Evolutionary conservation across 768 basidiomycete species (phyloP).

Genomic region (Pisolithus marmoratus): DNA sequence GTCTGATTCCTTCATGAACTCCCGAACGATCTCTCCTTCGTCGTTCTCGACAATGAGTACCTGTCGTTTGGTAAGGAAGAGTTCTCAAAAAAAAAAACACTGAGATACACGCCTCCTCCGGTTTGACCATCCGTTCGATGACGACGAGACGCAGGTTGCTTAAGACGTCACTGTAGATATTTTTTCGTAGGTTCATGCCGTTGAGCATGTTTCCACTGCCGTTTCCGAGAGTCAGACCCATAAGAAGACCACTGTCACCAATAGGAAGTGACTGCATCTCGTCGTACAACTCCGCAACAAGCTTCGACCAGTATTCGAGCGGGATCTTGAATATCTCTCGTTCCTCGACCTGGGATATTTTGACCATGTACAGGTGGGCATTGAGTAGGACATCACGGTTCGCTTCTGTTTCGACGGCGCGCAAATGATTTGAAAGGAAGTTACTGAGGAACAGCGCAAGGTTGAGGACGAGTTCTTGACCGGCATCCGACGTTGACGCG

Average conservation of each 20-base stretch:
- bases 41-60: slow-evolving; percentile 99
- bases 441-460: slow-evolving; percentile 96
- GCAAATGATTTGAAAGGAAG: slow-evolving; percentile 90
- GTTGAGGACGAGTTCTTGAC: slow-evolving; percentile 96
- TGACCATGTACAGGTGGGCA: slow-evolving; percentile 97
- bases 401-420: slow-evolving; percentile 85
- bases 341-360: slow-evolving; percentile 96
- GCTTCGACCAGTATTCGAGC: slow-evolving; percentile 94
- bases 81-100: slow-evolving; percentile 1
- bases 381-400: slow-evolving; percentile 93
- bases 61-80: slow-evolving; percentile 34
- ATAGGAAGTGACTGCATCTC: slow-evolving; percentile 92
- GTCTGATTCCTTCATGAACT: slow-evolving; percentile 98
- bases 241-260: slow-evolving; percentile 78
- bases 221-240: slow-evolving; percentile 78
- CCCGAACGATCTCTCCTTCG: slow-evolving; percentile 97
- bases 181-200: slow-evolving; percentile 81
- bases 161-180: slow-evolving; percentile 92
- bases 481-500: slow-evolving; percentile 80
- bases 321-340: slow-evolving; percentile 99
- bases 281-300: slow-evolving; percentile 94
- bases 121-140: slow-evolving; percentile 99
- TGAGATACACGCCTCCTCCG: slow-evolving; percentile 74
- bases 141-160: slow-evolving; percentile 93
- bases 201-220: slow-evolving; percentile 63